Conservation (phyloP, 1,139 yeast genomes). For the Lodderomyces elongisporus region DNA sequence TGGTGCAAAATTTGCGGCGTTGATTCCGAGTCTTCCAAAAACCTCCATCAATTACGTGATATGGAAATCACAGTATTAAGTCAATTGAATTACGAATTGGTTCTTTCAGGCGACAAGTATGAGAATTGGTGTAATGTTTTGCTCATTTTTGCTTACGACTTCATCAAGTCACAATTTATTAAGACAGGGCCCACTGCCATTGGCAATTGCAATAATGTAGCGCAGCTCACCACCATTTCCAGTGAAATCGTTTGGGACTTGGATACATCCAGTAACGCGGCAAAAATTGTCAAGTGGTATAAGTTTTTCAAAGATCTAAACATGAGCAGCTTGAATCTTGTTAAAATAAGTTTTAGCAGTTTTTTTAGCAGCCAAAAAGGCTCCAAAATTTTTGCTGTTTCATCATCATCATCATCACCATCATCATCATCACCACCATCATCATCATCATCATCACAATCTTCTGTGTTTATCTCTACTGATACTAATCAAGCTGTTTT, state of each 20-base stretch:
- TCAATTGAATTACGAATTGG: constrained; percentile 52
- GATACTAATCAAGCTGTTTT: too few species aligned
- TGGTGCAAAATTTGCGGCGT: constrained; percentile 76
- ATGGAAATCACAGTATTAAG: constrained; percentile 54
- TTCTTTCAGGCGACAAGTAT: constrained; percentile 45
- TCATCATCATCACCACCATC: neutral
- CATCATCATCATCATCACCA: constrained; percentile 4
- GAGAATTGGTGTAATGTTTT: constrained; percentile 52
- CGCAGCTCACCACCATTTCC: neutral
- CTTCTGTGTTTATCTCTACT: too few species aligned
- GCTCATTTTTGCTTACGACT: constrained; percentile 42
- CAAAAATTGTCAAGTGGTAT: constrained; percentile 29
- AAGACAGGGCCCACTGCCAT: constrained; percentile 4
- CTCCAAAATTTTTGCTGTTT: constrained; percentile 24
- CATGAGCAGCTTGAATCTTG: constrained; percentile 15
- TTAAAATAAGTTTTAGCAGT: constrained; percentile 25
- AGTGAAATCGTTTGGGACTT: constrained; percentile 27
- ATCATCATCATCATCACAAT: neutral
- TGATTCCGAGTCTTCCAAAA: constrained; percentile 19
- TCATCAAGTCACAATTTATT: constrained; percentile 27
- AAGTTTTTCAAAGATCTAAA: constrained; percentile 22
- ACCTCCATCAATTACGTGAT: constrained; percentile 39
- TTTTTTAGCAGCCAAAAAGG: constrained; percentile 34
- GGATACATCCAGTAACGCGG: constrained; percentile 10
- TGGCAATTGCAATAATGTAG: neutral